Evolutionary conservation across 768 basidiomycete genomes (phyloP).

Genomic region (Mycena filopes): DNA sequence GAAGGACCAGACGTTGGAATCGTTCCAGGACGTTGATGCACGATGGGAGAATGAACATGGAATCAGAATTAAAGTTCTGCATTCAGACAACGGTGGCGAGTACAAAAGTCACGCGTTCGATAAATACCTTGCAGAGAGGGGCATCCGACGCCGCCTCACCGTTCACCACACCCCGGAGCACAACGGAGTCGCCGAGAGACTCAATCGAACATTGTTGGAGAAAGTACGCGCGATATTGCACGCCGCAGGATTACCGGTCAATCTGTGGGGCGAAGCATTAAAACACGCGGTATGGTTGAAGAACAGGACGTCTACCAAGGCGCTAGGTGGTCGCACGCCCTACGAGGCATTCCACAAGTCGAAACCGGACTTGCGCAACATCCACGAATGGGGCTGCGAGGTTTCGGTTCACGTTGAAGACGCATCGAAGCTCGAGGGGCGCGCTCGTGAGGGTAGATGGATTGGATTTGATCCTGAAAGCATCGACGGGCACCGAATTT

Average conservation of each 20-base stretch:
- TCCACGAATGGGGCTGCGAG: conserved; percentile 48
- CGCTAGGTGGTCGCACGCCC: conserved; percentile 41
- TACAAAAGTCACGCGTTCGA: conserved; percentile 37
- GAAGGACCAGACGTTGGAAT: conserved; percentile 41
- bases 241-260: conserved; percentile 43
- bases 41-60: conserved; percentile 37
- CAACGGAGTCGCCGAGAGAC: conserved; percentile 51
- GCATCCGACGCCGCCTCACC: conserved; percentile 34
- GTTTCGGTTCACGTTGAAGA: not conserved
- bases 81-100: conserved; percentile 43
- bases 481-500: too few relatives aligned
- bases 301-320: conserved; percentile 44
- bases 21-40: conserved; percentile 39
- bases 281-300: conserved; percentile 48
- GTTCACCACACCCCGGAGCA: conserved; percentile 43
- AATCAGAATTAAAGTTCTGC: conserved; percentile 39
- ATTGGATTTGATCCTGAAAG: too few relatives aligned
- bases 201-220: conserved; percentile 46
- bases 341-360: conserved; percentile 40
- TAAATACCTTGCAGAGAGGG: conserved; percentile 30
- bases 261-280: conserved; percentile 52
- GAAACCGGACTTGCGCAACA: conserved; percentile 43
- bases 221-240: conserved; percentile 48
- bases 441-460: too few relatives aligned
- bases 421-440: not conserved